Conservation (phyloP, 2,329 filamentous ascomycete species). For the Metarhizium brunneum region DNA sequence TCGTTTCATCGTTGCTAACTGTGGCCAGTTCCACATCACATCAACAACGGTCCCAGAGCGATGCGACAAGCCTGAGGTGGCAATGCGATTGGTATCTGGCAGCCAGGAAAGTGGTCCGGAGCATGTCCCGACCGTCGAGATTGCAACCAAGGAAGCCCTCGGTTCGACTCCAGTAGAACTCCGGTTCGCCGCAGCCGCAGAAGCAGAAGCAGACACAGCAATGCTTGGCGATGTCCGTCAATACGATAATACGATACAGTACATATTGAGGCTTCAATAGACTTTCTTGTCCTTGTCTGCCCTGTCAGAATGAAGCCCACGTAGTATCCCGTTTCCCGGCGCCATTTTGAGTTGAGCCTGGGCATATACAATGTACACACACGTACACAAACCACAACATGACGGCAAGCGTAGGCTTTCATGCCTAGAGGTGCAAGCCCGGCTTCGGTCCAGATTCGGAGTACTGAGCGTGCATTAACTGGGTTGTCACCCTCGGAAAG, state of each 20-base stretch:
- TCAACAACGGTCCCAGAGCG: background rate
- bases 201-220: background rate
- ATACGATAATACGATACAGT: background rate
- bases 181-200: background rate
- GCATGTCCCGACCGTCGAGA: background rate
- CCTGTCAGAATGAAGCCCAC: background rate
- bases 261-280: background rate
- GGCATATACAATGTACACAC: background rate
- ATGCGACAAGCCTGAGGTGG: background rate
- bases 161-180: background rate
- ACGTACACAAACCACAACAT: too few species aligned
- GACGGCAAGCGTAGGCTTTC: too few species aligned
- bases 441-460: background rate
- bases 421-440: too few species aligned
- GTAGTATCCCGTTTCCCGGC: constrained; percentile 2
- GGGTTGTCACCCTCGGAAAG: background rate
- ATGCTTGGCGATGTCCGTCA: background rate
- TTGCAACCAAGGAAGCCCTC: background rate
- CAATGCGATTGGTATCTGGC: background rate
- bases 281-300: background rate
- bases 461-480: background rate
- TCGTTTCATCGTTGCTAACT: background rate
- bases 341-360: constrained; percentile 7
- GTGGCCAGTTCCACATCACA: background rate
- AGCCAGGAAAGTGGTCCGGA: background rate